phyloP scores from a whole-genome alignment of 2,329 filamentous ascomycete species.

The Ceratocystis papillata region DNA sequence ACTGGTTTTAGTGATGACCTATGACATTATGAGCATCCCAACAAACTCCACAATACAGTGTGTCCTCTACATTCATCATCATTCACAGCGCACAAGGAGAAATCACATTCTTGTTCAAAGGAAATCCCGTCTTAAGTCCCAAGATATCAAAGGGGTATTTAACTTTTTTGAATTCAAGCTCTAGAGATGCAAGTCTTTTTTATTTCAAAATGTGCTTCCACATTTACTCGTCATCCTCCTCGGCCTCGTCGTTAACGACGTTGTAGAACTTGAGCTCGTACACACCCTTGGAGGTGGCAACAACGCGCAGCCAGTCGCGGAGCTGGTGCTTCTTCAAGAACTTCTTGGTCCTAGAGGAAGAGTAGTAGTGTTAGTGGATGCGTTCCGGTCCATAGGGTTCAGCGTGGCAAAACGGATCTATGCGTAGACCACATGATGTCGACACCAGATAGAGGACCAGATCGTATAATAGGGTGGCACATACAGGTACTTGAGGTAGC shows the following conservation, averaged over 20 bases:
- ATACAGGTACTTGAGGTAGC: conserved; percentile 99
- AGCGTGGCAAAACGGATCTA: background rate
- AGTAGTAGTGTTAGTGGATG: background rate
- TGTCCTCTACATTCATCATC: too few species aligned
- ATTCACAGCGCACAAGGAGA: conserved; percentile 1
- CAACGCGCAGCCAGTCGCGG: conserved; percentile 98
- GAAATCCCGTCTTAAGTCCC: background rate
- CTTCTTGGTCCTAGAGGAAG: conserved; percentile 81
- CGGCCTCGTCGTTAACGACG: conserved; percentile 94
- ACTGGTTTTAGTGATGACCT: too few species aligned
- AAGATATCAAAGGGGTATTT: conserved; percentile 21
- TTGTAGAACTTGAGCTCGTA: conserved; percentile 99
- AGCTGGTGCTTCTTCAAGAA: conserved; percentile 99
- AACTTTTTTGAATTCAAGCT: conserved; percentile 24
- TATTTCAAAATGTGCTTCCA: conserved; percentile 9
- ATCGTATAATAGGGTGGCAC: conserved; percentile 32
- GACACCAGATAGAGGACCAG: conserved; percentile 26
- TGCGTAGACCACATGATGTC: background rate
- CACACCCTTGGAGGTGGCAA: conserved; percentile 93
- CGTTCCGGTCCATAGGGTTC: background rate
- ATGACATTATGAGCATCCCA: background rate
- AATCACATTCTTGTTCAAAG: background rate
- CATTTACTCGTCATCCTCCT: conserved; percentile 95
- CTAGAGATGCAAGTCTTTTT: conserved; percentile 17
- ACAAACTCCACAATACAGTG: background rate